phyloP scores from a whole-genome alignment of 192 early-diverging fungal species.

The Linnemannia elongata region DNA sequence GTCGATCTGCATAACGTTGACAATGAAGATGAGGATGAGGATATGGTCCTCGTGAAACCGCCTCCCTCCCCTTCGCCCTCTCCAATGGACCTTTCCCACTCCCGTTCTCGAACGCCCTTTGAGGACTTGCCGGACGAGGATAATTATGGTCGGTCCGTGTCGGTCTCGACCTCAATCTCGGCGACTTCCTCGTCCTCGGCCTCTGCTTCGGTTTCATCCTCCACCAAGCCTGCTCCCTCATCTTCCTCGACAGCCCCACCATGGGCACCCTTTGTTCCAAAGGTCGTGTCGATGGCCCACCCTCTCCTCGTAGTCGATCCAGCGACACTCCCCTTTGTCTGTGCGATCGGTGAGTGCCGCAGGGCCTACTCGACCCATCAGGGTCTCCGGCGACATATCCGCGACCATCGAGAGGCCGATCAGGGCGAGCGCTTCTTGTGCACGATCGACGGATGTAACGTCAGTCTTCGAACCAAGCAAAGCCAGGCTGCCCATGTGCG shows the following conservation, averaged over 20 bases:
- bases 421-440: slow-evolving; percentile 28
- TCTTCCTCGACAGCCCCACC: slow-evolving; percentile 1
- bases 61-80: slow-evolving; percentile 11
- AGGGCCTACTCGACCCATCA: slow-evolving; percentile 37
- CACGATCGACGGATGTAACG: slow-evolving; percentile 35
- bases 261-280: neutral
- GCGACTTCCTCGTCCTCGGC: neutral
- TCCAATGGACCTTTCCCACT: neutral
- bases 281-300: neutral
- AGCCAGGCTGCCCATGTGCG: slow-evolving; percentile 38
- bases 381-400: slow-evolving; percentile 36
- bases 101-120: neutral
- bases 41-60: slow-evolving; percentile 1
- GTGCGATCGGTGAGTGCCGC: slow-evolving; percentile 35
- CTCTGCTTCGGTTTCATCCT: neutral
- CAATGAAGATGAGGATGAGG: neutral
- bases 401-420: slow-evolving; percentile 39
- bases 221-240: neutral
- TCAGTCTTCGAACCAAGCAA: slow-evolving; percentile 41
- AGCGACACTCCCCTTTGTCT: slow-evolving; percentile 14
- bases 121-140: neutral
- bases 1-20: neutral
- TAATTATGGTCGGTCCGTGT: neutral
- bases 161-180: slow-evolving; percentile 1
- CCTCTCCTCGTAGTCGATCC: neutral